Percentiles rank a stretch among this genome's conserved stretches.
Evolutionary conservation across 495 filamentous ascomycete species (phyloP).

Genomic region (Tuber magnatum): DNA sequence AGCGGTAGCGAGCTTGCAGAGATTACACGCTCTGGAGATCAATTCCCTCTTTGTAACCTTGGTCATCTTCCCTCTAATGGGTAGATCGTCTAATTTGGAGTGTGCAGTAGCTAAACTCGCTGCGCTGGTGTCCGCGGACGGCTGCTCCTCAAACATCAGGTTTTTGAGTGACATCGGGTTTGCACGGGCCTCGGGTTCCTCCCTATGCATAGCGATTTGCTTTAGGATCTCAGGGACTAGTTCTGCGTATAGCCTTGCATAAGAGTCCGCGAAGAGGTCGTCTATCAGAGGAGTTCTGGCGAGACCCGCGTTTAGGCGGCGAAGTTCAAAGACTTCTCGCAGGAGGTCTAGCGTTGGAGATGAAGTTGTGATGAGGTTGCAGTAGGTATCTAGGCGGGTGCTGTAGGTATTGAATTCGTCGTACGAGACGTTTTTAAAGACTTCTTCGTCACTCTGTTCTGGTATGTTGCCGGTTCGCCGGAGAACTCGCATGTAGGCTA

Average conservation of each 20-base stretch:
- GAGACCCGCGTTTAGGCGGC: slow-evolving; percentile 74
- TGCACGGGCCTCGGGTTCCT: slow-evolving; percentile 26
- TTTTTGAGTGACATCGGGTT: slow-evolving; percentile 41
- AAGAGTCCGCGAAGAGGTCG: slow-evolving; percentile 81
- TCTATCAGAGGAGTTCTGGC: slow-evolving; percentile 81
- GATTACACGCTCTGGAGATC: slow-evolving; percentile 26
- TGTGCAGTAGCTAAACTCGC: slow-evolving; percentile 16
- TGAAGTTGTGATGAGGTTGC: slow-evolving; percentile 38
- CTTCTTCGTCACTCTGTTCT: slow-evolving; percentile 62
- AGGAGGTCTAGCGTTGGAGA: slow-evolving; percentile 59
- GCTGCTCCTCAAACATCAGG: slow-evolving; percentile 32
- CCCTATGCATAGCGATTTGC: slow-evolving; percentile 21
- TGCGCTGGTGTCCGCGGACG: slow-evolving; percentile 15
- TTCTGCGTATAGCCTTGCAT: slow-evolving; percentile 65
- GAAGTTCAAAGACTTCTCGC: slow-evolving; percentile 79
- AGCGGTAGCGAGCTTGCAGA: slow-evolving; percentile 33
- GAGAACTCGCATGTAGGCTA: slow-evolving; percentile 66
- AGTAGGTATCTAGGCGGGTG: slow-evolving; percentile 49
- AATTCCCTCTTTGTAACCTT: slow-evolving; percentile 34
- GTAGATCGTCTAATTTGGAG: slow-evolving; percentile 32
- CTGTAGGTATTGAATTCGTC: slow-evolving; percentile 68
- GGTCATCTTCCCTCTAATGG: slow-evolving; percentile 34
- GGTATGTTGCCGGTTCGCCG: slow-evolving; percentile 60
- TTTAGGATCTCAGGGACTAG: slow-evolving; percentile 40
- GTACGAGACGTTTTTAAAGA: slow-evolving; percentile 68